Percentiles rank a stretch among this genome's conserved stretches.
phyloP scores from a whole-genome alignment of 225 moss, liverwort and hornwort species.

The Sphagnum contortum region DNA sequence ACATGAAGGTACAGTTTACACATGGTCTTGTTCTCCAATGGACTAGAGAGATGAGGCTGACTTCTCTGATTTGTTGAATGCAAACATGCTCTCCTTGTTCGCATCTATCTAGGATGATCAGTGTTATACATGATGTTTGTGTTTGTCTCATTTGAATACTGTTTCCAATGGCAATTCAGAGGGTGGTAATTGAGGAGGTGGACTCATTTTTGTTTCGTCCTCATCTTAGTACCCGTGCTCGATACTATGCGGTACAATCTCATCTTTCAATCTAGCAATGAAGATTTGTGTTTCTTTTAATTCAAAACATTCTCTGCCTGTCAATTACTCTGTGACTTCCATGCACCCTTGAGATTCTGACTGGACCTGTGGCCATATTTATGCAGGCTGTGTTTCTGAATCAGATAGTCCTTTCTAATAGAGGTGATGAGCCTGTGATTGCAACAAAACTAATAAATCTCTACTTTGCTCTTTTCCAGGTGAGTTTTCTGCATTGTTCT shows the following conservation, averaged over 20 bases:
- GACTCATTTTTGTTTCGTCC: constrained; percentile 88
- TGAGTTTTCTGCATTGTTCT: constrained; percentile 9
- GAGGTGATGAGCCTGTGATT: constrained; percentile 75
- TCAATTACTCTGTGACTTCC: neutral
- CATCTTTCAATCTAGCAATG: neutral
- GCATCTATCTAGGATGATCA: too few relatives aligned
- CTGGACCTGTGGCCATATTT: neutral
- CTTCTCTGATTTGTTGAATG: too few relatives aligned
- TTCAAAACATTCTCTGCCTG: neutral
- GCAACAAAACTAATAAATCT: constrained; percentile 86
- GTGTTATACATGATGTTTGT: too few relatives aligned
- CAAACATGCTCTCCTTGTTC: too few relatives aligned
- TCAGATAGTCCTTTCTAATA: constrained; percentile 67
- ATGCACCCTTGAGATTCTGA: too few relatives aligned
- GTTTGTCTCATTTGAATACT: too few relatives aligned
- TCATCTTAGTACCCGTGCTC: constrained; percentile 82
- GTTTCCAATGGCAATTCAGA: constrained; percentile 15
- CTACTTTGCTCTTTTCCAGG: constrained; percentile 92
- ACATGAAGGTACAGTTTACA: constrained; percentile 72
- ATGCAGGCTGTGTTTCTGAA: constrained; percentile 93
- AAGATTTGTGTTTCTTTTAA: too few relatives aligned
- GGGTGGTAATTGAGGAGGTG: constrained; percentile 83
- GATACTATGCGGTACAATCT: constrained; percentile 76
- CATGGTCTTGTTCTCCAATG: neutral
- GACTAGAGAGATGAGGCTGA: neutral